Evolutionary conservation across 352 stramenopile species (phyloP), one percentile per base, ranked within the genome.

Genomic region (Phytophthora citrophthora): DNA sequence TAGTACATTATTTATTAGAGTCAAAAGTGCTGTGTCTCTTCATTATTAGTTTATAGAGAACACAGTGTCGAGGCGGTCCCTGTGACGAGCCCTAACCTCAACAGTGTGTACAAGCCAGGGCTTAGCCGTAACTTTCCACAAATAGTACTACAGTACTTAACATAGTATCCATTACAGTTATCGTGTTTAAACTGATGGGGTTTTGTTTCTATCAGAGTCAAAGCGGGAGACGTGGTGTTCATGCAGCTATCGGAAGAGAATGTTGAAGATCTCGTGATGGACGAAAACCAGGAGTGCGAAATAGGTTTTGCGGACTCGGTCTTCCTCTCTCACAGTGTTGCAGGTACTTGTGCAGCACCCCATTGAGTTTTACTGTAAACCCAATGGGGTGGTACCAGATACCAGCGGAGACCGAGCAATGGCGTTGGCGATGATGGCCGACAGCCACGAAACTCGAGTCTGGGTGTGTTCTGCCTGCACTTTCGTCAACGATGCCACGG

Each of bases 401-500:
- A 68, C 58, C 0, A 72, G 64, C 27, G 57, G 47, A n/a, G 47
- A 63, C 40, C 36, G 46, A 47, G 61, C 61, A 4, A 54, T 65
- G 46, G 59, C 56, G 15, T 16, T 68, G n/a, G 60, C 64, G 0
- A 46, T 32, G 29, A 32, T 64, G 8, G 5, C 44, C 34, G 59
- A 31, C 27, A 75, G 47, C 40, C 61, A 64, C 5, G 55, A 76
- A 51, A 72, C 45, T 12, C 55, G 50, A 6, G 86, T 92, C 8
- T 95, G 87, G 87, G 83, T 93, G 0, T 95, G 87, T 61, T 38
- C 60, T 26, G 72, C 73, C 3, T 95, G 87, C 49, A 95, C 87
- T 1, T 93, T 76, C 50, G 78, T 95, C 18, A 95, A 95, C 53
- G 85, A 95, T 13, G 70, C 83, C 29, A 66, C 62, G 3, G 70